Base-by-base conservation (phyloP, 371 early-diverging fungal genomes). In the Amoeboaphelidium occidentale region DNA sequence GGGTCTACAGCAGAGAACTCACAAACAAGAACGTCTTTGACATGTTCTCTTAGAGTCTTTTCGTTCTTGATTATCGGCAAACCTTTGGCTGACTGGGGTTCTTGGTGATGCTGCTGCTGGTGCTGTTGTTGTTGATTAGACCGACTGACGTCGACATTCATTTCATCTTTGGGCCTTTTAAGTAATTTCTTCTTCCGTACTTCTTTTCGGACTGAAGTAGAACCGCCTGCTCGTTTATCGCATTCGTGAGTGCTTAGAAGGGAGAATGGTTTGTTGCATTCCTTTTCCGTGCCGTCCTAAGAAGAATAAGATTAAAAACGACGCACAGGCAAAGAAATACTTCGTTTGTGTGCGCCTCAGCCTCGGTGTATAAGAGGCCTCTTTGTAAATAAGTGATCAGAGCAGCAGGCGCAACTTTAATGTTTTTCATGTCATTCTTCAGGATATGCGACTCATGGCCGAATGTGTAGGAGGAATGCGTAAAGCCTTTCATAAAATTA, bases 381-480 rank as follows among this genome's bases (percentile, higher is more conserved):
- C 88, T 89, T 52, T 91, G 91, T 50, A 92, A 68, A 12, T 87
- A 68, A 55, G 67, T 73, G 39, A 94, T 78, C 25, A 94, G 69
- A 3, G 78, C 74, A 3, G 93, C 96, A 23, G 86, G 84, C 42
- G 72, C 70, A 27, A 90, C 79, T 45, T 69, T 74, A 49, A 66
- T 26, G 43, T 51, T 6, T 25, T 74, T 66, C 47, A 66, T 66
- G 39, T 75, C 73, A 24, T 68, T 67, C 54, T 74, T 72, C 58
- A 74, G 67, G 49, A 89, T 69, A 57, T 80, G 79, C 24, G 81
- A 76, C 56, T 93, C 94, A 55, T 81, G 74, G 51, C 78, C 79
- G 63, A 93, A 90, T 2, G 82, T 75, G 60, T 84, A 93, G 14
- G 81, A 70, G 12, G 88, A 70, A 63, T 93, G 92, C 23, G 74